phyloP scores from a whole-genome alignment of 495 filamentous ascomycete genomes.

The Neurospora intermedia region DNA sequence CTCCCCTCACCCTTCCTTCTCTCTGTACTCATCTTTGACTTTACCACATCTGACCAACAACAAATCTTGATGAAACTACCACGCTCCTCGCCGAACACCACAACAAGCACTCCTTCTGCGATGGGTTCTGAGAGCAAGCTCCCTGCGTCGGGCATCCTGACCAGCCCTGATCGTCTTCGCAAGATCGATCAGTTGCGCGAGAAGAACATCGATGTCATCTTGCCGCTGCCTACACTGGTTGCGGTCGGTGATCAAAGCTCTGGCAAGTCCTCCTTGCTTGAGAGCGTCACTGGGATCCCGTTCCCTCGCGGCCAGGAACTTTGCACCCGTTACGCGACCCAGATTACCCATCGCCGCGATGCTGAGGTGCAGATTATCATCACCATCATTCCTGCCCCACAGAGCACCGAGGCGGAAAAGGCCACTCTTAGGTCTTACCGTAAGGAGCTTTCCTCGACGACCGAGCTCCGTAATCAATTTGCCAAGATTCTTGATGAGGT shows the following conservation, averaged over 20 bases:
- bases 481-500: slow-evolving; percentile 17
- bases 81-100: neutral
- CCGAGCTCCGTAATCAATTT: slow-evolving; percentile 11
- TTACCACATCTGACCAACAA: neutral
- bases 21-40: neutral
- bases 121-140: neutral
- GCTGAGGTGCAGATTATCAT: slow-evolving; percentile 17
- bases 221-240: slow-evolving; percentile 34
- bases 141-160: neutral
- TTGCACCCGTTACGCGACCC: slow-evolving; percentile 46
- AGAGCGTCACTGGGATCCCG: slow-evolving; percentile 38
- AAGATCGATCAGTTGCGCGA: slow-evolving; percentile 33
- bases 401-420: slow-evolving; percentile 13
- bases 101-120: neutral
- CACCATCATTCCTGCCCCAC: slow-evolving; percentile 31
- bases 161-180: slow-evolving; percentile 12
- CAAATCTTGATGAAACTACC: neutral
- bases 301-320: slow-evolving; percentile 35
- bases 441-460: slow-evolving; percentile 1
- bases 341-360: slow-evolving; percentile 37
- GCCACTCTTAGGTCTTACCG: slow-evolving; percentile 9
- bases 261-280: slow-evolving; percentile 38
- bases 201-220: slow-evolving; percentile 25
- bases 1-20: neutral
- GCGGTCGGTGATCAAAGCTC: slow-evolving; percentile 37